Conservation (phyloP, 768 basidiomycete species). For the Auricularia sp. region DNA sequence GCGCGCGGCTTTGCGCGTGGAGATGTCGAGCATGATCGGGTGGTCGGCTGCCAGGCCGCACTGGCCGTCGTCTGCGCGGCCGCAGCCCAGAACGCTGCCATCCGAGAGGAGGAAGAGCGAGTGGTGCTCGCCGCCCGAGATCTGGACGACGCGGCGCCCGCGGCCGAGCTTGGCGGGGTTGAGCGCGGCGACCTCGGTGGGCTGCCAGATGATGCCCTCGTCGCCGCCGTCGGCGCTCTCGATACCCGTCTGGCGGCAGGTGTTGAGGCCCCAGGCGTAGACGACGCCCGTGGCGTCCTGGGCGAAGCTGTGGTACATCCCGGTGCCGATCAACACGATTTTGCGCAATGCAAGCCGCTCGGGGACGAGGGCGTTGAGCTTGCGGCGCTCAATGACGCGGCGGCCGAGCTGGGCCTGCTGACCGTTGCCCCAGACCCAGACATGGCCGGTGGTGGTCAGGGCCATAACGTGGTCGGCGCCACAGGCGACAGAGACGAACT, state of each 20-base stretch:
- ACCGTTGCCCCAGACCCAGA: constrained; percentile 38
- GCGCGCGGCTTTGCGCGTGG: constrained; percentile 4
- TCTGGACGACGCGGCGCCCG: constrained; percentile 57
- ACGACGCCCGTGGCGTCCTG: constrained; percentile 32
- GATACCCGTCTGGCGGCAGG: constrained; percentile 56
- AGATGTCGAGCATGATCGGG: constrained; percentile 13
- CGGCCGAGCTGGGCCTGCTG: constrained; percentile 37
- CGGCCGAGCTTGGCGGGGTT: constrained; percentile 45
- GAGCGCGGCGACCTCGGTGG: constrained; percentile 54
- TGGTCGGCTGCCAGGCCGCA: constrained; percentile 46
- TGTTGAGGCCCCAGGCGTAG: constrained; percentile 40
- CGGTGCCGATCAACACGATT: constrained; percentile 34
- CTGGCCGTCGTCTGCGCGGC: constrained; percentile 75
- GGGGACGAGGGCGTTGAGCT: constrained; percentile 32
- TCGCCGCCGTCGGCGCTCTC: constrained; percentile 33
- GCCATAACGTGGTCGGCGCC: constrained; percentile 40
- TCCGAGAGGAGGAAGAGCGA: constrained; percentile 77
- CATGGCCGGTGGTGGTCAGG: constrained; percentile 34
- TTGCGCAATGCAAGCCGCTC: constrained; percentile 29
- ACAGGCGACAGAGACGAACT: constrained; percentile 11
- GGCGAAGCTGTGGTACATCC: constrained; percentile 38
- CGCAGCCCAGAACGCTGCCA: constrained; percentile 81
- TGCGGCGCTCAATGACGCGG: constrained; percentile 32
- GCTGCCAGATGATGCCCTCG: constrained; percentile 50
- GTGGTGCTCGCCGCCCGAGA: constrained; percentile 81